Evolutionary conservation across 768 basidiomycete species (phyloP), one percentile per base, ranked within the genome.

Genomic region (Lentinula lateritia): DNA sequence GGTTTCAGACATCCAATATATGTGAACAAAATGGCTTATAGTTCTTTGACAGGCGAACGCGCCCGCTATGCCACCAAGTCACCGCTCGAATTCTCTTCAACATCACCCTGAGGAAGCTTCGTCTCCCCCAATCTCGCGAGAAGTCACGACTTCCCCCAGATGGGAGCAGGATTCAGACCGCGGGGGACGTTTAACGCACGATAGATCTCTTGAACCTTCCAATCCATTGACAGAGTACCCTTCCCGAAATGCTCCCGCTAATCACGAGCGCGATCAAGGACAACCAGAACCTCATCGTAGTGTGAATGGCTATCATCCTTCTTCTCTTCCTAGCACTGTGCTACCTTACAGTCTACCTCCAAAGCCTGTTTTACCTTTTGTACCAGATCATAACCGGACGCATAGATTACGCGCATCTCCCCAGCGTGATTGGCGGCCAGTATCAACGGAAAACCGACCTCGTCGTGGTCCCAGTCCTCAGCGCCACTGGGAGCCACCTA

Each of bases 111-210:
- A 39, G n/a, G 55, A 56, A 7, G 38, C 55, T 6, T 56, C 61
- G 5, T 54, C 54, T 38, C 52, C 53, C 28, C 53, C 45, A 20
- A 10, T 34, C 1, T 54, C 50, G 7, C 61, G 54, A 32, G 45
- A 50, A 48, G n/a, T 48, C 20, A 46, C 58, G 43, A n/a, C 43
- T 38, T 56, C 61, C 5, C 53, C 42, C 18, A 18, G 23, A 35
- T 52, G 54, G 61, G 39, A 52, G 12, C 53, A 48, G 38, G 50
- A 46, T n/a, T 50, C 58, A 34, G 54, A 45, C n/a, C 52, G 38
- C n/a, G 50, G 50, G 6, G 50, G 20, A 15, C 54, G 46, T 32
- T 9, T 6, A 12, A 39, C 15, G 6, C 38, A 28, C 20, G 42
- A 36, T 20, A 41, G 18, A 23, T 20, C 58, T 38, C 41, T 43